Evolutionary conservation across 805 yeast species (phyloP).

Genomic region (Jamesozyma jinghongensis): DNA sequence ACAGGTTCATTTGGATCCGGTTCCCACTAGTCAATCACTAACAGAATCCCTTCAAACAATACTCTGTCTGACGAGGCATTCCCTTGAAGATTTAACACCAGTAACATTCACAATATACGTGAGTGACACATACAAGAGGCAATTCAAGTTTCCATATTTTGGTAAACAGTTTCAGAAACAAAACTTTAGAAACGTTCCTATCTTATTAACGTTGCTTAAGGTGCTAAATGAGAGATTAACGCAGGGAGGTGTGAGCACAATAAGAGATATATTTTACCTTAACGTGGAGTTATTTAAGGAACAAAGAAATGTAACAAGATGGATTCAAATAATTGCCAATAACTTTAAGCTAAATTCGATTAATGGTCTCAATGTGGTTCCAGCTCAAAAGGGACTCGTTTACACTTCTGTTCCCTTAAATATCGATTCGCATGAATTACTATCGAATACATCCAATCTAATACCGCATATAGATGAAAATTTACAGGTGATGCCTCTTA

Average conservation of each 20-base stretch:
- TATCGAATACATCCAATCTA: constrained; percentile 12
- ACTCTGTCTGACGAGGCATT: constrained; percentile 12
- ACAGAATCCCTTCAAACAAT: constrained; percentile 8
- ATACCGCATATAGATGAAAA: constrained; percentile 34
- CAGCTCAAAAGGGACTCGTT: constrained; percentile 56
- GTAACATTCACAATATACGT: background rate
- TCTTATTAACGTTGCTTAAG: constrained; percentile 14
- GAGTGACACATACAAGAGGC: constrained; percentile 1
- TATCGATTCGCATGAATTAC: background rate
- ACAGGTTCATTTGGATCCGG: constrained; percentile 6
- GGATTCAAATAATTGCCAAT: constrained; percentile 33
- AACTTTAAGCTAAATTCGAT: constrained; percentile 32
- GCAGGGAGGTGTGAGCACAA: constrained; percentile 12
- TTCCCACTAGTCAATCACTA: background rate
- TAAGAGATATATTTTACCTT: constrained; percentile 53
- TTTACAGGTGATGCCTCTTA: constrained; percentile 4
- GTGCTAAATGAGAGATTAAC: constrained; percentile 7
- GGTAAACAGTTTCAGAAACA: background rate
- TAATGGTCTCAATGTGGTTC: constrained; percentile 39
- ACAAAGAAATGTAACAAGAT: constrained; percentile 37
- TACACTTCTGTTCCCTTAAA: constrained; percentile 15
- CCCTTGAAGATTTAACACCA: constrained; percentile 16
- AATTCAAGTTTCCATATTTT: constrained; percentile 9
- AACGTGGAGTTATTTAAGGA: constrained; percentile 45
- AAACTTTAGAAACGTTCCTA: constrained; percentile 8